Evolutionary conservation across 1,139 yeast species (phyloP).

Genomic region (Candida sojae): DNA sequence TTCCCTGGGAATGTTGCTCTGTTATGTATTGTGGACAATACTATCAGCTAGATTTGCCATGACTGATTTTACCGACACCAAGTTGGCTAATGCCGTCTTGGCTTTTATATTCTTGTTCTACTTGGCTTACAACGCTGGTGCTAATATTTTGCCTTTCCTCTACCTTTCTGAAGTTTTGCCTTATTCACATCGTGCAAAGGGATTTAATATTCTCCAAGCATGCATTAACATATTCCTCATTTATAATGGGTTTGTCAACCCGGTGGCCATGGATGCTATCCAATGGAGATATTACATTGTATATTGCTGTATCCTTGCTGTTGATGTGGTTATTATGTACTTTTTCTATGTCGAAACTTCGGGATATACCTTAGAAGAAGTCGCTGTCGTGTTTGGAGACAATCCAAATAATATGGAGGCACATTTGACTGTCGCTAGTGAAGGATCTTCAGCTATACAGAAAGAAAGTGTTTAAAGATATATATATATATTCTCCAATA

Average conservation of each 20-base stretch:
- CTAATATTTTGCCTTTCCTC: constrained; percentile 37
- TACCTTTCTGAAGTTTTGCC: constrained; percentile 46
- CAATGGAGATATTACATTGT: constrained; percentile 64
- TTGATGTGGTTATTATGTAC: constrained; percentile 37
- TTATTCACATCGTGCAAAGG: constrained; percentile 47
- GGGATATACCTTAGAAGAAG: constrained; percentile 57
- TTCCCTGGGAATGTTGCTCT: constrained; percentile 35
- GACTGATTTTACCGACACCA: constrained; percentile 30
- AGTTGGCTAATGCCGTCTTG: constrained; percentile 43
- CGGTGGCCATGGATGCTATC: constrained; percentile 60
- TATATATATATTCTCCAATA: neutral
- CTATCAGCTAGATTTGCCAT: constrained; percentile 40
- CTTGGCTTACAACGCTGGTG: constrained; percentile 33
- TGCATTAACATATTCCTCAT: constrained; percentile 24
- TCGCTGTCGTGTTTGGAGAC: constrained; percentile 47
- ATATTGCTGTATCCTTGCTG: constrained; percentile 41
- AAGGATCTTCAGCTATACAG: neutral
- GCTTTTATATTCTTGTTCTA: constrained; percentile 49
- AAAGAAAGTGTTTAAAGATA: neutral
- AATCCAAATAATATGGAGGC: constrained; percentile 8
- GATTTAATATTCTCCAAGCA: constrained; percentile 34
- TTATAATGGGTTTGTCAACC: constrained; percentile 50
- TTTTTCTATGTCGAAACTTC: constrained; percentile 52
- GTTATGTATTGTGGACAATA: constrained; percentile 41
- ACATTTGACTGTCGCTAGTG: neutral